Evolutionary conservation across 306 rosid species (phyloP).

Genomic region (Citrullus amarus): DNA sequence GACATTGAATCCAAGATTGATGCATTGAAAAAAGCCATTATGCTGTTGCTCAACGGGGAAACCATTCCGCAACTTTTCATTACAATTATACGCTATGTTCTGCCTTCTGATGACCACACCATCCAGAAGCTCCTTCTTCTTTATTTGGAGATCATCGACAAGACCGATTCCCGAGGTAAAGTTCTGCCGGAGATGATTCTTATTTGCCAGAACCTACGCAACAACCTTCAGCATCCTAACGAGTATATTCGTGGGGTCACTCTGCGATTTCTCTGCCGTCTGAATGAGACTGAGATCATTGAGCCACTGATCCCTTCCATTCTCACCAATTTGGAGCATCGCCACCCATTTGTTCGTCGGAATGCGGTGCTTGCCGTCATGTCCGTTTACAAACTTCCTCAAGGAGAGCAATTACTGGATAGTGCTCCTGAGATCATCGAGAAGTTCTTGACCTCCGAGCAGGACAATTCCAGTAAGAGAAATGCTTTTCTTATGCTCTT

Average conservation of each 20-base stretch:
- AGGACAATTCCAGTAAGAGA: slow-evolving; percentile 72
- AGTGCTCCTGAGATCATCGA: slow-evolving; percentile 80
- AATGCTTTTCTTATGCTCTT: slow-evolving; percentile 95
- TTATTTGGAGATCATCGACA: slow-evolving; percentile 86
- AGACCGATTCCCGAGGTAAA: slow-evolving; percentile 77
- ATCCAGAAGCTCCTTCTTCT: slow-evolving; percentile 88
- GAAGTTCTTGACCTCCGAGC: slow-evolving; percentile 59
- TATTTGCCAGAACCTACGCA: slow-evolving; percentile 90
- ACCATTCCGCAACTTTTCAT: slow-evolving; percentile 85
- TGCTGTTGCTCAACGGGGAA: slow-evolving; percentile 88
- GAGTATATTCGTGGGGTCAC: slow-evolving; percentile 96
- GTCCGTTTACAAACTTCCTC: slow-evolving; percentile 74
- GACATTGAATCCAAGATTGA: slow-evolving; percentile 58
- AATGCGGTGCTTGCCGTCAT: slow-evolving; percentile 80
- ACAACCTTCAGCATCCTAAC: slow-evolving; percentile 82
- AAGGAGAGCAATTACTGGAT: slow-evolving; percentile 69
- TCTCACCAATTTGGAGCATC: slow-evolving; percentile 71
- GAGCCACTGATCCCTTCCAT: slow-evolving; percentile 89
- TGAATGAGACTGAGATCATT: slow-evolving; percentile 73
- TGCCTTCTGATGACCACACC: slow-evolving; percentile 94
- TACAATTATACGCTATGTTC: slow-evolving; percentile 83
- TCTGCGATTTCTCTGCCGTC: slow-evolving; percentile 77
- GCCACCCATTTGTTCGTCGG: slow-evolving; percentile 77
- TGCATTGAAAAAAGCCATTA: slow-evolving; percentile 74
- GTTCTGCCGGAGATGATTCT: slow-evolving; percentile 93